phyloP scores from a whole-genome alignment of 805 yeast species.

The Ogataea corticis region DNA sequence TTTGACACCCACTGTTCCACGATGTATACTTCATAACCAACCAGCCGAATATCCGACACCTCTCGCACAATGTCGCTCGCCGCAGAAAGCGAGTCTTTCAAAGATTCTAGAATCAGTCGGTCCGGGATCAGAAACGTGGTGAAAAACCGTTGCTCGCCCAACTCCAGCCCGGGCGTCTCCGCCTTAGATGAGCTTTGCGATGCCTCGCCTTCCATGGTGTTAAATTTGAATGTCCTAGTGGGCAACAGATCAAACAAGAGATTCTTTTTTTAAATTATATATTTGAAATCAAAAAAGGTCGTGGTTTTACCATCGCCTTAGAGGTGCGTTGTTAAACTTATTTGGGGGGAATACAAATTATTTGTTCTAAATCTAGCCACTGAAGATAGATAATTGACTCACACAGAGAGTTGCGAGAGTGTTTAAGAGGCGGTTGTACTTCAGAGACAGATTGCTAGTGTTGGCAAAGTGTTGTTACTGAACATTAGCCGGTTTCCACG shows the following conservation, averaged over 20 bases:
- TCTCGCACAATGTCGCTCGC: constrained; percentile 39
- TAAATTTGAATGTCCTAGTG: no score
- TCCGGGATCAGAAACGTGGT: constrained; percentile 47
- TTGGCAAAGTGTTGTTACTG: no score
- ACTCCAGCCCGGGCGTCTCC: neutral
- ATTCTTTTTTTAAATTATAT: no score
- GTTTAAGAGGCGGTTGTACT: no score
- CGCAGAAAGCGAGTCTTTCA: constrained; percentile 40
- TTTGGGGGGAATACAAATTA: neutral
- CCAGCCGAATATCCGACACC: constrained; percentile 46
- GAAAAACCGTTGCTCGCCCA: constrained; percentile 4
- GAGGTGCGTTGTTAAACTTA: constrained; percentile 1
- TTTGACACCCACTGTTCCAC: constrained; percentile 94
- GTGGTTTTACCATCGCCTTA: neutral
- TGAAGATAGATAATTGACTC: no score
- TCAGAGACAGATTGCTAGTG: no score
- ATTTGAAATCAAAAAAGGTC: neutral
- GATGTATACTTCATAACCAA: constrained; percentile 85
- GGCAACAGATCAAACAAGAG: no score
- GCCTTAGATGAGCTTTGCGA: constrained; percentile 2
- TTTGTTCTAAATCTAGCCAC: no score
- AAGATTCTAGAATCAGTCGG: constrained; percentile 49
- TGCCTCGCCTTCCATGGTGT: neutral
- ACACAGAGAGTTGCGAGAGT: no score
- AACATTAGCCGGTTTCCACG: no score